Base-by-base conservation (phyloP, 148 eudicot species). In the Chenopodium album region DNA sequence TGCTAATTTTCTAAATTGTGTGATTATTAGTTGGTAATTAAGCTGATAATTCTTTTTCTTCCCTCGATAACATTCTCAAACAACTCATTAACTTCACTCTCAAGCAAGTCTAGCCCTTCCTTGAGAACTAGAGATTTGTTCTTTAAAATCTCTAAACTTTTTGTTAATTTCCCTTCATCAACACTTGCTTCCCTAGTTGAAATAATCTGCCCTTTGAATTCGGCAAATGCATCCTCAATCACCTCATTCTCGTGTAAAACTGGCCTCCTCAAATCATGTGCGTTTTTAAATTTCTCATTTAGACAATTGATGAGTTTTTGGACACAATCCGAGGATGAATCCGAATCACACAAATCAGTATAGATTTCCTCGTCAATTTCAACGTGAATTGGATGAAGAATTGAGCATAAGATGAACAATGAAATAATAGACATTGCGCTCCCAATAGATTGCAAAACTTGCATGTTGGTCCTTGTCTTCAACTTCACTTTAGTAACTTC, bases 41-140 rank as follows among this genome's bases (percentile, higher is more conserved):
- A 62, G 48, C 60, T 74, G 5, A 88, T 73, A 20, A 84, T 80
- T 75, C 48, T 62, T 60, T 84, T 88, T 78, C 90, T 86, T 44
- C 87, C 88, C 64, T 84, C 71, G 56, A 88, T 67, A 69, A 86
- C 82, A 73, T 84, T 86, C n/a, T 88, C 88, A 84, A 88, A 86
- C 70, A 81, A 83, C 71, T 82, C 85, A 79, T 86, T 82, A 68
- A 82, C 79, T 34, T 73, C 87, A 63, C 80, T 77, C 31, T 79
- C 88, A 84, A 88, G 77, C 87, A 85, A 72, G 50, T 79, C 78
- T 37, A 86, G 63, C 23, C 87, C 88, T 77, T 86, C 83, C 83
- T 82, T 85, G 65, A 85, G 81, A 81, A 60, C 85, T 10, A 71
- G 60, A 80, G 85, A 81, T 50, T 85, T 86, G 56, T 81, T 82